Evolutionary conservation across 2,329 filamentous ascomycete species (phyloP).

Genomic region (Cercospora sp.): DNA sequence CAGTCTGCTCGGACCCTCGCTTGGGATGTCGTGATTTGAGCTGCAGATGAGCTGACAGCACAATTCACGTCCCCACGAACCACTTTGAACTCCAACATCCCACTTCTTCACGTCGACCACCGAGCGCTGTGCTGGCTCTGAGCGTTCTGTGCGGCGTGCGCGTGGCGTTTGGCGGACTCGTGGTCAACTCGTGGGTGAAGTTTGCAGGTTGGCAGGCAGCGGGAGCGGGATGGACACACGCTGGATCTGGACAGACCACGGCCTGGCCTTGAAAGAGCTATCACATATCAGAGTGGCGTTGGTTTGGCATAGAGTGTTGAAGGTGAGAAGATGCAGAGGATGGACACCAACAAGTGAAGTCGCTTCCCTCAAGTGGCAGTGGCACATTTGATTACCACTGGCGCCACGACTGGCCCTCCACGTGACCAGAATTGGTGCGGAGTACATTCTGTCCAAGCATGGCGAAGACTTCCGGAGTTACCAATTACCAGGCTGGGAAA

Average conservation of each 20-base stretch:
- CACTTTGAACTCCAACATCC: background rate
- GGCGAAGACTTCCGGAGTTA: background rate
- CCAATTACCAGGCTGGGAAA: background rate
- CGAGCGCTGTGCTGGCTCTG: background rate
- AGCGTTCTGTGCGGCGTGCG: background rate
- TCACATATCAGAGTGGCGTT: background rate
- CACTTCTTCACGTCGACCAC: background rate
- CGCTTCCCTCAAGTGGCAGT: background rate
- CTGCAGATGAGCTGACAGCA: slow-evolving; percentile 22
- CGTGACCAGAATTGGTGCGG: background rate
- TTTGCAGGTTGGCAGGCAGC: background rate
- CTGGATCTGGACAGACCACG: background rate
- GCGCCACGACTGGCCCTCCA: background rate
- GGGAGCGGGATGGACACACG: background rate
- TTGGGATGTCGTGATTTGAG: slow-evolving; percentile 17
- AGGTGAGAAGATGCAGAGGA: background rate
- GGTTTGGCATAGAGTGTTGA: background rate
- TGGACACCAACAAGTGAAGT: background rate
- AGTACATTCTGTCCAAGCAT: background rate
- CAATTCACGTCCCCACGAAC: background rate
- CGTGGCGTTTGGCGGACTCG: background rate
- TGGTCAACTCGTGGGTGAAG: background rate
- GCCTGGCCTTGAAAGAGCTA: background rate
- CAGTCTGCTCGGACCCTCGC: background rate
- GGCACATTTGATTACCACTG: background rate